Evolutionary conservation across 345 rosid species (phyloP), one percentile per base, ranked within the genome.

Genomic region (Arabis alpina): DNA sequence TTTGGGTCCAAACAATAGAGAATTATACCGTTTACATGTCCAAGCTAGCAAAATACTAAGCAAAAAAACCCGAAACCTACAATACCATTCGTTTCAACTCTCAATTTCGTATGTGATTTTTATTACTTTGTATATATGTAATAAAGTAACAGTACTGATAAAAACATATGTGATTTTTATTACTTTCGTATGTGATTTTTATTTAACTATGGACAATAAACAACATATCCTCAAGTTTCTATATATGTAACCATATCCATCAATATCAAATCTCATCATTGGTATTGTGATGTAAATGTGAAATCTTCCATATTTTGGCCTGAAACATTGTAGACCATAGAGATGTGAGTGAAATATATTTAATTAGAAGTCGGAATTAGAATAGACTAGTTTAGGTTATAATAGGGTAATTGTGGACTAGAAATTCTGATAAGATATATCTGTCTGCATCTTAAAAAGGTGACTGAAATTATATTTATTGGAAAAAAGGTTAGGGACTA

Each of bases 361-460:
- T 6, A 6, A 64, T 27, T 12, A 25, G 30, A 41, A 61, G 3
- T 34, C 59, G 41, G 32, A 66, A 58, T n/a, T 30, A 66, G 55
- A 66, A 66, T 19, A 28, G 9, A 48, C 49, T 58, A 50, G 9
- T 66, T 47, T 41, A 66, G 14, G 6, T 34, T 14, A 56, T 14
- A 10, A 9, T 41, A 41, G 8, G 53, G 60, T 64, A 39, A 50
- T 50, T 34, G 53, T 73, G 66, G 55, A 73, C 19, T 66, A 37
- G 30, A 32, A 47, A 23, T 34, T 28, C 14, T 65, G 72, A 58
- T 30, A 40, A 42, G 61, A 57, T 48, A 65, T 48, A 23, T 57
- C 23, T 73, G 54, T 65, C 61, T 74, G 69, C 57, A 74, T 74
- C 51, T 4, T 43, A 16, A 34, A 73, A 67, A 59, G 73, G 68